Percentiles rank a stretch among this genome's conserved stretches.
phyloP scores from a whole-genome alignment of 768 basidiomycete genomes.

The Panaeolus papilionaceus region DNA sequence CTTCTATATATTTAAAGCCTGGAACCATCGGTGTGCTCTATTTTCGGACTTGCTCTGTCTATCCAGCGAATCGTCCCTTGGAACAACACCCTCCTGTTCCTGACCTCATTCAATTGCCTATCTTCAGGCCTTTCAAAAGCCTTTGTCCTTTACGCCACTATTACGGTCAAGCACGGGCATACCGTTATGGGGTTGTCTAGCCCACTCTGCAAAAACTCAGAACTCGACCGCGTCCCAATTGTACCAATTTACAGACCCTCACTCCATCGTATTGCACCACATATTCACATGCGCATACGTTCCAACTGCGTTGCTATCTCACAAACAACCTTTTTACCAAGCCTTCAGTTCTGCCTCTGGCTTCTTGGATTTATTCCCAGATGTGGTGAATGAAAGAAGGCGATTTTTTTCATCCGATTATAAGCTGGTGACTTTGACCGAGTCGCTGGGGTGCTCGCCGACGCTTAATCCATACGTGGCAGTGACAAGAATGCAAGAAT shows the following conservation, averaged over 20 bases:
- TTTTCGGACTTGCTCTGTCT: background rate
- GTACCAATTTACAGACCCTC: constrained; percentile 6
- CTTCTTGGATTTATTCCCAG: background rate
- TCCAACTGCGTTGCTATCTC: background rate
- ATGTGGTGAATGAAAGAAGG: background rate
- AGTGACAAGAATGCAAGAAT: background rate
- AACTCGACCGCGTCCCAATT: background rate
- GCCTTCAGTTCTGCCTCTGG: background rate
- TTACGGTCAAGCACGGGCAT: background rate
- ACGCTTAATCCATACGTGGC: background rate
- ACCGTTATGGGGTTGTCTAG: constrained; percentile 30
- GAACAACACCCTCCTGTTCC: background rate
- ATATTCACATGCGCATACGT: background rate
- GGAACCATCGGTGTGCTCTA: background rate
- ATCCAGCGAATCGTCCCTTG: background rate
- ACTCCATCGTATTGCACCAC: background rate
- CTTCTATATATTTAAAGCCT: background rate
- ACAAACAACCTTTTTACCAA: background rate
- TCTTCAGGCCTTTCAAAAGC: background rate
- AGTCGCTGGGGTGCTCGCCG: background rate
- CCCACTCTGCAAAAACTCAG: constrained; percentile 36
- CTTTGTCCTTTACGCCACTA: background rate
- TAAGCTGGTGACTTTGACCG: background rate
- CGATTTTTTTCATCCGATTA: background rate
- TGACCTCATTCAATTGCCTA: background rate